Percentiles rank a stretch among this genome's conserved stretches.
Conservation (phyloP, 2,329 filamentous ascomycete genomes). For the Ampelomyces quisqualis region DNA sequence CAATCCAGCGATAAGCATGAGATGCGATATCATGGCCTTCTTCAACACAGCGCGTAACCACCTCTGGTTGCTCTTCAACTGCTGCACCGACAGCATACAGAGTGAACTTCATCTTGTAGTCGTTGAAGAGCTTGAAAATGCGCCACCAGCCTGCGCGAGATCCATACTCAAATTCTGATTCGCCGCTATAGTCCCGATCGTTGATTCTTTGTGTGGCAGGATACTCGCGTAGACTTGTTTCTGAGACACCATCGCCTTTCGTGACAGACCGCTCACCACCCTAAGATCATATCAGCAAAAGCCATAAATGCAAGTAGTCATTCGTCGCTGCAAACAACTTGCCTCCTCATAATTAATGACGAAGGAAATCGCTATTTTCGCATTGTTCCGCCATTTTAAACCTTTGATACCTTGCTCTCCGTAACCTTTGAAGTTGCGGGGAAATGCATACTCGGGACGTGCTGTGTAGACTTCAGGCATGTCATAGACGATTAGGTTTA, state of each 20-base stretch:
- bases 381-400: constrained; percentile 40
- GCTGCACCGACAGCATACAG: constrained; percentile 55
- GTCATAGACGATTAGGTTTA: too few species aligned
- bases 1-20: constrained; percentile 56
- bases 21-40: constrained; percentile 54
- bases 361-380: constrained; percentile 43
- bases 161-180: constrained; percentile 56
- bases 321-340: background rate
- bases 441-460: constrained; percentile 30
- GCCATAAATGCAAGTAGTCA: background rate
- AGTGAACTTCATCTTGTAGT: constrained; percentile 53
- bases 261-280: constrained; percentile 34
- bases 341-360: constrained; percentile 25
- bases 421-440: constrained; percentile 48
- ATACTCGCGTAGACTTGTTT: constrained; percentile 43
- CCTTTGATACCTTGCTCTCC: constrained; percentile 43
- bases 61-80: constrained; percentile 52
- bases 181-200: constrained; percentile 50
- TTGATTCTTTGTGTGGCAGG: constrained; percentile 39
- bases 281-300: constrained; percentile 27
- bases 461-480: constrained; percentile 32
- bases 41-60: constrained; percentile 51
- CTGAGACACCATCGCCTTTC: constrained; percentile 37
- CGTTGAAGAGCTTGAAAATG: constrained; percentile 53
- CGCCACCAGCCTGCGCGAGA: constrained; percentile 54